Evolutionary conservation across 2,329 filamentous ascomycete genomes (phyloP), one percentile per base, ranked within the genome.

Genomic region (Venturiaceae sp.): DNA sequence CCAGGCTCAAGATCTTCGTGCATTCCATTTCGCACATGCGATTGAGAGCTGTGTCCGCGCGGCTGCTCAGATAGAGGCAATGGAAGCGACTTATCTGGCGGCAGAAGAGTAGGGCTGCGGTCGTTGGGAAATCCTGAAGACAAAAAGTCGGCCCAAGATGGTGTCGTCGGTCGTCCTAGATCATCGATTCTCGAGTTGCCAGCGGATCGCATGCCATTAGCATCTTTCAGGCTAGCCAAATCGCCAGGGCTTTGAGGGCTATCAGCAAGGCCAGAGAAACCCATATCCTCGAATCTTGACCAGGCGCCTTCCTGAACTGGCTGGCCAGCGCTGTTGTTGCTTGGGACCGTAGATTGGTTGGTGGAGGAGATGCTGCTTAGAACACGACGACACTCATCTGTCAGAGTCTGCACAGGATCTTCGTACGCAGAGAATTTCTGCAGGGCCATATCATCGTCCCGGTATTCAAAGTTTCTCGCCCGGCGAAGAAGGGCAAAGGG

Each of bases 131-230:
- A 99, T 1, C 94, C 94, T 44, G 91, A 90, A 1, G 91, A 96
- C 60, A 99, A 80, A 70, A 99, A 99, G 70, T 99, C 94, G 3
- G 94, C 94, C 94, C 94, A 99, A 0, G 94, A 97, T 1, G 94
- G 94, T 0, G 94, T 99, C 0, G 91, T 97, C 1, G 94, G 94
- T 60, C 94, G 83, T 36, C 83, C 90, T 50, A 87, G 73, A 60
- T 86, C 83, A 46, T 80, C 80, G n/a, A 73, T 80, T 55, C 82
- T 82, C 9, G 89, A 89, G 5, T 82, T 80, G 16, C 90, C 84
- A 5, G 83, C 83, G 14, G 81, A 82, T 59, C 84, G 80, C 37
- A 95, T 71, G 21, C 82, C 83, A 59, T 77, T 87, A 1, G 88
- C 83, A 66, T 97, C 96, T 3, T 92, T 92, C 63, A 95, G 85